Base-by-base conservation (phyloP, 176 grass and related monocot species). In the Musa schizocarpa region DNA sequence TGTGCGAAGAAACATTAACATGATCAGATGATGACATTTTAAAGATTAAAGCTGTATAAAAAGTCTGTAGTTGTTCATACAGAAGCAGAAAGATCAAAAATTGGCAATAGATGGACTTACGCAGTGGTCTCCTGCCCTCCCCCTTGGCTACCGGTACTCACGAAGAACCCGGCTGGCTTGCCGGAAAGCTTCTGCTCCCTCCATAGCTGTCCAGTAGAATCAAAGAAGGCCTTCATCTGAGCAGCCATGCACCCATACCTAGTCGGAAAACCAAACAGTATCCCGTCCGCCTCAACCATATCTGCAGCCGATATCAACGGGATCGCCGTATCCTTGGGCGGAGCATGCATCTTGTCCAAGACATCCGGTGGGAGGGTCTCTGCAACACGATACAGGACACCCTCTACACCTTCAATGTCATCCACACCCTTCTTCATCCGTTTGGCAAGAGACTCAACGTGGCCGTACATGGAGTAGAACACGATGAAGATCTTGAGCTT, bases 201-300 rank as follows among this genome's bases (percentile, higher is more conserved):
- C 75, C 75, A 77, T 21, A 77, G 20, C 20, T 52, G 19, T 43
- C 59, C 75, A 11, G 75, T 77, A 16, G 75, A 65, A 52, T 77
- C 75, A 77, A 77, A 77, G 49, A 77, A 77, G 2, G n/a, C 49
- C 62, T 77, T 77, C 75, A 77, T 77, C n/a, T 77, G 75, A 9
- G 75, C 75, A 9, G 75, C 75, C 75, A 77, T 77, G 75, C 48
- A 23, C 11, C 75, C 75, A 53, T 24, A 77, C 61, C 75, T 77
- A 3, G 75, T 77, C 11, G 59, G 75, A 61, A 77, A 77, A 11
- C 75, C 75, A 25, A 77, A 77, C 52, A 77, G 75, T 77, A 77
- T 77, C 2, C 75, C 75, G 52, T 77, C 75, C 20, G 75, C 75
- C 61, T 77, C 61, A 3, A 9, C 12, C 75, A 77, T 3, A 21